Base-by-base conservation (phyloP, 202 grass and related monocot genomes). In the Schoenoplectus tabernaemontani region DNA sequence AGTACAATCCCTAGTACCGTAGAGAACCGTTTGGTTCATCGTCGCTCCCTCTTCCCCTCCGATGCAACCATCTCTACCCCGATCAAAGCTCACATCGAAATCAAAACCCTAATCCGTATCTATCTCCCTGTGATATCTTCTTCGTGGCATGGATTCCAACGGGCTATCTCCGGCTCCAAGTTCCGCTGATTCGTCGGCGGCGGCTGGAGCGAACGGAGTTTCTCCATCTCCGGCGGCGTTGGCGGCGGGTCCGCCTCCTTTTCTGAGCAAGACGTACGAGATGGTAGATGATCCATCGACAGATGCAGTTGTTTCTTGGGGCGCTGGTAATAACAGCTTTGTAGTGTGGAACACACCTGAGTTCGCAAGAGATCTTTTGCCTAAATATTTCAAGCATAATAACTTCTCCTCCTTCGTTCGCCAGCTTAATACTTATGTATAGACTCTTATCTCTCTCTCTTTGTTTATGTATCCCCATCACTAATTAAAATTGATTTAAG, bases 371-470 rank as follows among this genome's bases (percentile, higher is more conserved):
- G 91, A 97, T 88, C 91, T 97, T 51, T 87, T 97, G 30, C 93
- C 93, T 51, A 97, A 97, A 76, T 97, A 97, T 87, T 97, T 97
- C 91, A 97, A 93, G 83, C 93, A 97, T 82, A 93, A 78, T 78
- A 97, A 97, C 82, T 97, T 97, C 87, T 97, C 93, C 2, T 93
- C 88, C 69, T 97, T 97, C 84, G 93, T 97, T 57, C 76, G 93
- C 28, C 91, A 97, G 82, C 93, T 97, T 80, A 97, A 97, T 85
- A 94, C 91, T 24, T 97, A 97, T 57, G 93, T 97, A 78, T 54
- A 75, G 11, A 48, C 50, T 24, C 23, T 78, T 20, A 9, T 0
- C 16, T n/a, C 28, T 24, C 15, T 51, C n/a, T n/a, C n/a, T n/a
- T 17, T n/a, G n/a, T n/a, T n/a, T n/a, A n/a, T n/a, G n/a, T n/a